Conservation (phyloP, 306 rosid genomes). For the Carpinus fangiana region DNA sequence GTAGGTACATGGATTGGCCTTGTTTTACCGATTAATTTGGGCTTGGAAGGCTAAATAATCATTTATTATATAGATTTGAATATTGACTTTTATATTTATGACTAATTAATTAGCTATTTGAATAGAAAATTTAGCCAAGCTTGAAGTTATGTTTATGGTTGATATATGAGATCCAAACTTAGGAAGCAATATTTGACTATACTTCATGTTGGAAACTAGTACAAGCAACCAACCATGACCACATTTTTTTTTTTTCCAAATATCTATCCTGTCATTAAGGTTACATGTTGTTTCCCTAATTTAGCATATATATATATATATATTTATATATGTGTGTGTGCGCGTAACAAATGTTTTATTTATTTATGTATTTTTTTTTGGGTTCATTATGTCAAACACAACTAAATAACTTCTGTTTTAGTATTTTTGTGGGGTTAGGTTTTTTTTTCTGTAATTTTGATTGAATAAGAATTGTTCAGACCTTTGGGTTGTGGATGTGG, state of each 20-base stretch:
- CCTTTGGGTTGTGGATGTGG: too few relatives aligned
- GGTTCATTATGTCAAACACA: too few relatives aligned
- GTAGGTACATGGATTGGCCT: too few relatives aligned
- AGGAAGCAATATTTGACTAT: conserved; percentile 13
- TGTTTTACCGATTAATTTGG: too few relatives aligned
- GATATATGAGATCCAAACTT: conserved; percentile 4
- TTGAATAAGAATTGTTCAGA: too few relatives aligned
- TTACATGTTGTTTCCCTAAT: background rate
- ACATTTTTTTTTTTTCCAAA: background rate
- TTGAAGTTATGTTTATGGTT: background rate
- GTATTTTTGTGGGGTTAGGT: too few relatives aligned
- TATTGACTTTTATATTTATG: background rate
- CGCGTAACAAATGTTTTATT: background rate
- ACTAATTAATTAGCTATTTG: background rate
- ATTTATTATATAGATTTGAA: conserved; percentile 17
- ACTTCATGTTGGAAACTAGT: conserved; percentile 7
- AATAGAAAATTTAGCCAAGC: background rate
- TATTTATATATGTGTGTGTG: background rate
- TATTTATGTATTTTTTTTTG: too few relatives aligned
- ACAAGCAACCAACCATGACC: conserved; percentile 3
- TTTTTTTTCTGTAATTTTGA: too few relatives aligned
- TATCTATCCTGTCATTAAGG: background rate
- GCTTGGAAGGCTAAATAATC: background rate
- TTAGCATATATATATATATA: background rate
- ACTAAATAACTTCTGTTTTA: too few relatives aligned